Conservation (phyloP, 345 rosid genomes). For the Pelargonium nanum region DNA sequence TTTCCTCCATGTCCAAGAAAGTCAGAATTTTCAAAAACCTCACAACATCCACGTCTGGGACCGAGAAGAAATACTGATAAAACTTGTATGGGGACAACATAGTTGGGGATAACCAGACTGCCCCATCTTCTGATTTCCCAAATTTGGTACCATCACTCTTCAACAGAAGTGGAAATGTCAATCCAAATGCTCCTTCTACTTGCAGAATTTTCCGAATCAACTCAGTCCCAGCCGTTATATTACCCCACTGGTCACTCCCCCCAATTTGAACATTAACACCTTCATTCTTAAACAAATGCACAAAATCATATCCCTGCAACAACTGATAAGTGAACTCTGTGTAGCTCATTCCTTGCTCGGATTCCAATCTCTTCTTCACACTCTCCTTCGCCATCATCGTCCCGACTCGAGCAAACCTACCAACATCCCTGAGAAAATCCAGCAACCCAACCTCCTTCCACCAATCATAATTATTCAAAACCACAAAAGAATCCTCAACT, state of each 20-base stretch:
- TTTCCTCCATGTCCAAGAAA: slow-evolving; percentile 59
- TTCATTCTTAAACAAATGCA: slow-evolving; percentile 53
- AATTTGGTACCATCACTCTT: slow-evolving; percentile 88
- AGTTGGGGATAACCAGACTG: slow-evolving; percentile 78
- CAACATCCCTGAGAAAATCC: slow-evolving; percentile 73
- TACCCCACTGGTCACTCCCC: slow-evolving; percentile 99
- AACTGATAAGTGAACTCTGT: slow-evolving; percentile 90
- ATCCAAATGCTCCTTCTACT: slow-evolving; percentile 66
- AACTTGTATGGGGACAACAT: slow-evolving; percentile 81
- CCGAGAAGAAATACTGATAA: slow-evolving; percentile 90
- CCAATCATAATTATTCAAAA: slow-evolving; percentile 89
- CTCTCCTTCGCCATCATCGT: slow-evolving; percentile 84
- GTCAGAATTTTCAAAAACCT: slow-evolving; percentile 72
- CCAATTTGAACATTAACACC: slow-evolving; percentile 87
- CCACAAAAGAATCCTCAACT: slow-evolving; percentile 15
- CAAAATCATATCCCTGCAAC: slow-evolving; percentile 81
- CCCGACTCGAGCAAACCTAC: slow-evolving; percentile 76
- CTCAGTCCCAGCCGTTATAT: slow-evolving; percentile 88
- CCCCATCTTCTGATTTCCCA: slow-evolving; percentile 98
- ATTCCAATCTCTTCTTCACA: slow-evolving; percentile 83
- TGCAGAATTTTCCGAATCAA: slow-evolving; percentile 70
- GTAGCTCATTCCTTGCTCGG: slow-evolving; percentile 92
- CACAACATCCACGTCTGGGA: slow-evolving; percentile 70
- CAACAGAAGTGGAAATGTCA: slow-evolving; percentile 81
- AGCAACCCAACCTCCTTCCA: slow-evolving; percentile 77